Evolutionary conservation across 345 rosid genomes (phyloP).

Genomic region (Litchi chinensis): DNA sequence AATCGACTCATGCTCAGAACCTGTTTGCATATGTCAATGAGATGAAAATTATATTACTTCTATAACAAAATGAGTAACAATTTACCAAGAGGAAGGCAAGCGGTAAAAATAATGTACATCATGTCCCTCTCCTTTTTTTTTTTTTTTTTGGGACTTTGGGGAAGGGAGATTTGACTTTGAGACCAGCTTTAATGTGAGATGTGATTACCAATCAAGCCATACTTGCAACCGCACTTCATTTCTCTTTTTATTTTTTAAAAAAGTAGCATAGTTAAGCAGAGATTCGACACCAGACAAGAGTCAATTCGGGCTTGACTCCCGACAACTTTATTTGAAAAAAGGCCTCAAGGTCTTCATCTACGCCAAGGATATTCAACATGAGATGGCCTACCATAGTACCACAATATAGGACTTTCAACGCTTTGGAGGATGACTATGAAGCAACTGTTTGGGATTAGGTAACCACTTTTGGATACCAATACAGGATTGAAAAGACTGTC

Average conservation of each 20-base stretch:
- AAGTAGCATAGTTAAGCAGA: constrained; percentile 19
- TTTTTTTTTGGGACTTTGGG: too few species aligned
- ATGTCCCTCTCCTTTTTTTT: too few species aligned
- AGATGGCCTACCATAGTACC: constrained; percentile 34
- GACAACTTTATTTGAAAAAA: constrained; percentile 34
- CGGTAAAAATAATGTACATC: constrained; percentile 9
- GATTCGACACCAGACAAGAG: constrained; percentile 25
- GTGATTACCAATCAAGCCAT: too few species aligned
- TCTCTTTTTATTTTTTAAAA: constrained; percentile 4
- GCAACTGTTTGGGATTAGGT: constrained; percentile 17
- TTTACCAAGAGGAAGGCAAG: neutral
- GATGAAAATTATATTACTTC: neutral
- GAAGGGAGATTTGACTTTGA: too few species aligned
- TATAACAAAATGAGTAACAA: neutral
- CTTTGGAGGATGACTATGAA: constrained; percentile 13
- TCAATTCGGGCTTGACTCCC: constrained; percentile 32
- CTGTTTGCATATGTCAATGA: constrained; percentile 33
- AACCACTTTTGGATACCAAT: constrained; percentile 5
- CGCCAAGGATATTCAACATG: constrained; percentile 30
- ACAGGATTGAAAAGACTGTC: too few species aligned
- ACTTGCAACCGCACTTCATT: neutral
- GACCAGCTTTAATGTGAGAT: too few species aligned
- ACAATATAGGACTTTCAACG: constrained; percentile 19
- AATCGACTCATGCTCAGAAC: constrained; percentile 77
- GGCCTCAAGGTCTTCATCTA: constrained; percentile 21